Conservation (phyloP, 768 basidiomycete genomes). For the Pisolithus tinctorius region DNA sequence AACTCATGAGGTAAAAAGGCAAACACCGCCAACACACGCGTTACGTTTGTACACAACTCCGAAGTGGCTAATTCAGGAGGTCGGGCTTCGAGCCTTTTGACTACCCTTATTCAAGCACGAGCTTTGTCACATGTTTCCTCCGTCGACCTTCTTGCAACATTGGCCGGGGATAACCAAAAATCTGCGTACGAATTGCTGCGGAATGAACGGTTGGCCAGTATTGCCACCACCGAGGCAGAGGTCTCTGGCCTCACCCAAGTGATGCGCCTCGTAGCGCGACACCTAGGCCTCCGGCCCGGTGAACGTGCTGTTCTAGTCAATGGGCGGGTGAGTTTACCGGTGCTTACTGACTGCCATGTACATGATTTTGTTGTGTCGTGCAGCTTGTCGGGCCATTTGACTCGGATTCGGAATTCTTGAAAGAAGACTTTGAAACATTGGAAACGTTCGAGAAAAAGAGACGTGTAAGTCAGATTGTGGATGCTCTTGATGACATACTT, state of each 20-base stretch:
- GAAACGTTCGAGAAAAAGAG: slow-evolving; percentile 69
- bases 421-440: slow-evolving; percentile 68
- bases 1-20: slow-evolving; percentile 27
- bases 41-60: slow-evolving; percentile 79
- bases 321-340: slow-evolving; percentile 58
- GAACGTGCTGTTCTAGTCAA: slow-evolving; percentile 67
- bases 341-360: neutral
- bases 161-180: slow-evolving; percentile 8
- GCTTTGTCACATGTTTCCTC: slow-evolving; percentile 27
- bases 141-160: slow-evolving; percentile 9
- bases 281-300: slow-evolving; percentile 54
- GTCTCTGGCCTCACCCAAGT: slow-evolving; percentile 33
- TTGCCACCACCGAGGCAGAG: slow-evolving; percentile 22
- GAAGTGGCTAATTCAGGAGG: slow-evolving; percentile 6
- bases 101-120: slow-evolving; percentile 40
- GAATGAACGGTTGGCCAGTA: slow-evolving; percentile 20
- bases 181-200: slow-evolving; percentile 35
- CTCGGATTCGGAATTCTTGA: slow-evolving; percentile 43
- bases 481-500: slow-evolving; percentile 52
- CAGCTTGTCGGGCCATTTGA: slow-evolving; percentile 76
- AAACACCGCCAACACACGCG: slow-evolving; percentile 41
- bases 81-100: slow-evolving; percentile 39
- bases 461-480: slow-evolving; percentile 61
- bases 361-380: slow-evolving; percentile 3
- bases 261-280: slow-evolving; percentile 43